Conservation (phyloP, 2,329 filamentous ascomycete species). For the Colletotrichum sp. region DNA sequence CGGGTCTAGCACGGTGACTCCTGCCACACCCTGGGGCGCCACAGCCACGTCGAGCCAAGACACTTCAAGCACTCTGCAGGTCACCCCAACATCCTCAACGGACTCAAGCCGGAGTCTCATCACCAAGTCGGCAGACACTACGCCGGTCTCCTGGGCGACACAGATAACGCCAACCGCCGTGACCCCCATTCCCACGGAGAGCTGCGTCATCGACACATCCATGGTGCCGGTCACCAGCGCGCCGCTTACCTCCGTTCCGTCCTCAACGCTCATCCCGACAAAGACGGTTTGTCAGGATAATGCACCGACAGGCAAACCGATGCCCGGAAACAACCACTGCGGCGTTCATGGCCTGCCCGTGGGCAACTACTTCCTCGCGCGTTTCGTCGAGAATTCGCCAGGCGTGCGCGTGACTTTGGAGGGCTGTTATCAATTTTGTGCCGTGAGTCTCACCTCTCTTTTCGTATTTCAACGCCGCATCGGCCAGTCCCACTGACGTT, state of each 20-base stretch:
- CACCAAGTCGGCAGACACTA: not conserved
- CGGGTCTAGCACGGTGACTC: not conserved
- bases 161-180: constrained; percentile 13
- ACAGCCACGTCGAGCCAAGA: not conserved
- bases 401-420: constrained; percentile 39
- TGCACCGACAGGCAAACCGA: constrained; percentile 34
- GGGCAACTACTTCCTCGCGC: constrained; percentile 42
- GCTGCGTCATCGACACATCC: constrained; percentile 37
- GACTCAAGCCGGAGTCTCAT: not conserved
- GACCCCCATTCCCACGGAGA: not conserved
- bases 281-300: constrained; percentile 34
- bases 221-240: constrained; percentile 34
- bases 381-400: constrained; percentile 39
- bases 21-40: not conserved
- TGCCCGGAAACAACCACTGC: constrained; percentile 36
- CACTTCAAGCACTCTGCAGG: not conserved
- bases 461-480: not conserved
- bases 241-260: constrained; percentile 27
- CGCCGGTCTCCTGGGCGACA: not conserved
- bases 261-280: constrained; percentile 30
- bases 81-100: not conserved
- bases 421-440: constrained; percentile 48
- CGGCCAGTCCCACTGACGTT: not conserved
- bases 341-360: constrained; percentile 40
- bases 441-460: constrained; percentile 27